Base-by-base conservation (phyloP, 2,329 filamentous ascomycete genomes). In the Penicillium vulpinum region DNA sequence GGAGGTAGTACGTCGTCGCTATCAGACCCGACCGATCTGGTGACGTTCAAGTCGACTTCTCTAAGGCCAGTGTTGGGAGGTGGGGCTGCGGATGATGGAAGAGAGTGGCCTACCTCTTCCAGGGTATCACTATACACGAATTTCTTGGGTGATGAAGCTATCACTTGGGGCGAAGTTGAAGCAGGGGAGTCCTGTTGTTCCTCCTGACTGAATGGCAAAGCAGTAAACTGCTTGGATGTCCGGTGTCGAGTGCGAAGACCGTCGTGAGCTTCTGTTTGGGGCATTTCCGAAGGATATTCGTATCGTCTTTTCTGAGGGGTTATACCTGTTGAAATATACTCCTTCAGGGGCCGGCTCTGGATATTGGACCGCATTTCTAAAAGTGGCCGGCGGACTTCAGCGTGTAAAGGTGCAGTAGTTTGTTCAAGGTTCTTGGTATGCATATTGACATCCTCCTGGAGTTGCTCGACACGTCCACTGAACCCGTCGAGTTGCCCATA, bases 261-360 rank as follows among this genome's bases (percentile, higher is more conserved):
- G 13, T 87, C 83, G 66, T 87, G 85, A 1, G 76, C 67, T 67
- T 86, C 83, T 0, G 94, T 97, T 26, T 87, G 86, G 4, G 94
- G 94, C 1, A 99, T 81, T 2, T 83, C 80, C 1, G 84, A 89
- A 0, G 91, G 90, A 68, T 91, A 96, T n/a, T 85, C 81, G 74
- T 97, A 99, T 51, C 86, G 81, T 29, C 82, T 79, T 76, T 92
- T 94, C 69, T 89, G 85, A 0, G 94, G 94, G 1, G 94, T 97
- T 45, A 88, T 82, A 50, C 94, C 93, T 0, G 94, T 97, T 0
- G 90, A 85, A 36, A 85, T 80, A 73, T 97, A 97, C 70, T 97
- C 92, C 51, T 86, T 82, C 51, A 97, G 80, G 5, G 80, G 75
- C 1, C 87, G 86, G 45, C 75, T 77, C 16, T 82, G 77, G 45